phyloP scores from a whole-genome alignment of 805 yeast genomes.

The Phaffomyces thermotolerans region DNA sequence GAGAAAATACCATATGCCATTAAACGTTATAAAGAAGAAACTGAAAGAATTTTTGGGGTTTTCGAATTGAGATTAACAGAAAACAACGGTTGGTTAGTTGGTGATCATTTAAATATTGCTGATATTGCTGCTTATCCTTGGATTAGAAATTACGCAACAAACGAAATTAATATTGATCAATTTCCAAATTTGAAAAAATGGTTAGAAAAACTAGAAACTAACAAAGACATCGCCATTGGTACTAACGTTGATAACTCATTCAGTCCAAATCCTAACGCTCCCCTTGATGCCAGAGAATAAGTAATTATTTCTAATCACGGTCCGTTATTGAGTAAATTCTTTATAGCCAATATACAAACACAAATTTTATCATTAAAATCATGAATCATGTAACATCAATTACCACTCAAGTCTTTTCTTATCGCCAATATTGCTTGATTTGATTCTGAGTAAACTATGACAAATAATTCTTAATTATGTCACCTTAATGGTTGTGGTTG shows the following conservation, averaged over 20 bases:
- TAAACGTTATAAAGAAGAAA: conserved; percentile 24
- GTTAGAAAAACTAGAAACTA: conserved; percentile 17
- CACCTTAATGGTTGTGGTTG: not conserved
- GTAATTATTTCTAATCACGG: too few relatives aligned
- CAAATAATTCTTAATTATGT: not conserved
- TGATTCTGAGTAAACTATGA: too few relatives aligned
- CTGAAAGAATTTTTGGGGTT: conserved; percentile 20
- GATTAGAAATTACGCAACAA: not conserved
- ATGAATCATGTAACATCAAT: too few relatives aligned
- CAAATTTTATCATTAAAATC: too few relatives aligned
- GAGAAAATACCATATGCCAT: conserved; percentile 34
- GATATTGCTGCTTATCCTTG: conserved; percentile 41
- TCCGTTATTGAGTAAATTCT: too few relatives aligned
- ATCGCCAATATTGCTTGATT: too few relatives aligned
- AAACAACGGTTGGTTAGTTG: conserved; percentile 48
- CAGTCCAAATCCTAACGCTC: not conserved
- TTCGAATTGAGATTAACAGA: conserved; percentile 40
- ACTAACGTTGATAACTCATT: not conserved
- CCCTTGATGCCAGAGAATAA: not conserved
- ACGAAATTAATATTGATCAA: not conserved
- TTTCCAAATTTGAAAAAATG: conserved; percentile 3
- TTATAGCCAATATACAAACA: too few relatives aligned
- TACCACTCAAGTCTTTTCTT: too few relatives aligned
- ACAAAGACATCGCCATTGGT: conserved; percentile 21
- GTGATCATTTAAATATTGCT: conserved; percentile 50